Base-by-base conservation (phyloP, 1,139 yeast species). In the Debaryomycetaceae sp. region DNA sequence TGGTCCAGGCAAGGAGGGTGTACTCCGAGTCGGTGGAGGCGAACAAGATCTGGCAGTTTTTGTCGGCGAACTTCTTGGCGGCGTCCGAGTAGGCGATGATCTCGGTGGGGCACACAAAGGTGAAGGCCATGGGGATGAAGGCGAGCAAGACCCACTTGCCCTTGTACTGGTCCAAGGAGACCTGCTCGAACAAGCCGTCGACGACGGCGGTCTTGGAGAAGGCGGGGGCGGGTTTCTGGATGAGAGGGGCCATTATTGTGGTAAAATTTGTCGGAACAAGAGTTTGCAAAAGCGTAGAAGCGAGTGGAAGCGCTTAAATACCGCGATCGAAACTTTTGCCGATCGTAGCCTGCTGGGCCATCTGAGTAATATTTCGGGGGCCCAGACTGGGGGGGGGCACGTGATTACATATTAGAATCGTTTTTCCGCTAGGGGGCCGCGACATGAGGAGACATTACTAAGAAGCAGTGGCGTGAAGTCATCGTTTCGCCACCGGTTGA, bases 21-120 rank as follows among this genome's bases (percentile, higher is more conserved):
- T 82, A 90, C 70, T 90, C 96, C 37, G 97, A 87, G 69, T 90
- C 98, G 47, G 96, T 87, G 39, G 97, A 87, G 45, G 97, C 96
- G 48, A 90, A 86, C 56, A 90, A 74, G 33, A 90, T 78, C 67
- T 85, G 82, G 45, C 86, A 77, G 51, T 77, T 90, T 60, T 85
- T 80, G 45, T 75, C 94, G 47, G 79, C 62, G 66, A 90, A 90
- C 71, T 79, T 77, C 71, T 79, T 75, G 47, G 75, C 80, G 45
- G 95, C 95, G 49, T 87, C 95, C 40, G 95, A 82, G 79, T 85
- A 90, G 49, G 97, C 97, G 64, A 90, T 78, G 69, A 87, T 86
- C 72, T 87, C 97, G 44, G 97, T 90, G 59, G 97, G 98, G 68
- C 98, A 90, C 43, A 90, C 97, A 50, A 90, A 90, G 41, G 98